phyloP scores from a whole-genome alignment of 768 basidiomycete genomes.

The Hysterangium stoloniferum region DNA sequence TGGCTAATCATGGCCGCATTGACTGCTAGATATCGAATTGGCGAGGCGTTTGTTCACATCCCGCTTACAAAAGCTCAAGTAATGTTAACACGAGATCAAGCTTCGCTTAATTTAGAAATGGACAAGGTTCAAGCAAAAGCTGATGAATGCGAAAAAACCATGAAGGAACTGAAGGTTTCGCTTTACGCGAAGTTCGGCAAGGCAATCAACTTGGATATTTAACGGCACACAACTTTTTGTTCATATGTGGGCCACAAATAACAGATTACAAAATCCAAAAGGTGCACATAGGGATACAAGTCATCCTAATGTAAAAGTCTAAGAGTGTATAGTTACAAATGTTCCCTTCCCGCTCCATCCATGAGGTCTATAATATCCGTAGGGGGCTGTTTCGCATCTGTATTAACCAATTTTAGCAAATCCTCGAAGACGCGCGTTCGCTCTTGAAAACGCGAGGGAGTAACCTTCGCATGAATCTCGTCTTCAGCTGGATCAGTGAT shows the following conservation, averaged over 20 bases:
- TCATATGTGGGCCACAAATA: not conserved
- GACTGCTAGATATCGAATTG: conserved; percentile 68
- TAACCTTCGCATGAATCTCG: conserved; percentile 22
- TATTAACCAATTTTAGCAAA: conserved; percentile 54
- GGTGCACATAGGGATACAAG: conserved; percentile 3
- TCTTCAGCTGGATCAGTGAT: conserved; percentile 5
- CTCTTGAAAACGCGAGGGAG: conserved; percentile 48
- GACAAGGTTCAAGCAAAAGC: conserved; percentile 40
- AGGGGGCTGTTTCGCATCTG: conserved; percentile 58
- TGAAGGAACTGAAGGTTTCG: conserved; percentile 72
- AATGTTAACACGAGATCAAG: conserved; percentile 64
- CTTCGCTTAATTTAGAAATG: conserved; percentile 48
- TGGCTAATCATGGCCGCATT: not conserved
- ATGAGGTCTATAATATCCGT: conserved; percentile 59
- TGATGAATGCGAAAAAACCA: conserved; percentile 60
- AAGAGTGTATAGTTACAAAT: not conserved
- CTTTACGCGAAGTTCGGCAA: conserved; percentile 90
- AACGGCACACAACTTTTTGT: not conserved
- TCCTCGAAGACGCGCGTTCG: conserved; percentile 64
- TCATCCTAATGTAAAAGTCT: not conserved
- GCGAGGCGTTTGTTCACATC: conserved; percentile 83
- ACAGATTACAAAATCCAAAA: not conserved
- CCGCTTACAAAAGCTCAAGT: conserved; percentile 58
- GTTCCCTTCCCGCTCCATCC: conserved; percentile 23
- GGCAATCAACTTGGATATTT: conserved; percentile 82